Percentiles rank a stretch among this genome's conserved stretches.
phyloP scores from a whole-genome alignment of 2,329 filamentous ascomycete species.

The Penicillium sp. region DNA sequence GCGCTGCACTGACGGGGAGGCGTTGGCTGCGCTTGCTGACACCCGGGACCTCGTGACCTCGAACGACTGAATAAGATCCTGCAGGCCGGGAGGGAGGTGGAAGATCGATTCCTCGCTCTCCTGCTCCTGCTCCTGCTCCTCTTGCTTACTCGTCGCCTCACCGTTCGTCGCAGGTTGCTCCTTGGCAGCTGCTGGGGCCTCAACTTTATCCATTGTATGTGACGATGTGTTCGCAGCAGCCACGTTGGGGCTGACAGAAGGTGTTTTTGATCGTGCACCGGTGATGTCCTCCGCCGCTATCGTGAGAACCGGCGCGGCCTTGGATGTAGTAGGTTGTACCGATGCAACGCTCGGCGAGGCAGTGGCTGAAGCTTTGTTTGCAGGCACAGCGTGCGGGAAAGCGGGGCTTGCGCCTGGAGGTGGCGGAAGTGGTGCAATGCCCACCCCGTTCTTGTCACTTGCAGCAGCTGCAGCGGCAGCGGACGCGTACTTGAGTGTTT shows the following conservation, averaged over 20 bases:
- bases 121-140: no score
- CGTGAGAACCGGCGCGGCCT: no score
- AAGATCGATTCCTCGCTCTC: constrained; percentile 73
- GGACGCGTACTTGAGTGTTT: constrained; percentile 91
- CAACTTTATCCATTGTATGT: no score
- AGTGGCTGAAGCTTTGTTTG: constrained; percentile 50
- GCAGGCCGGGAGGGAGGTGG: constrained; percentile 77
- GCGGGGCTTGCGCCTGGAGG: constrained; percentile 59
- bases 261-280: constrained; percentile 28
- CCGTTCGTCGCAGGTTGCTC: no score
- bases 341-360: constrained; percentile 47
- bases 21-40: constrained; percentile 47
- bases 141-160: no score
- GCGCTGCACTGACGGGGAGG: constrained; percentile 59
- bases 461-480: constrained; percentile 88
- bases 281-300: no score
- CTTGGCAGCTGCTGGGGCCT: no score
- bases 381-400: constrained; percentile 46
- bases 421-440: constrained; percentile 85
- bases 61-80: constrained; percentile 84
- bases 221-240: no score
- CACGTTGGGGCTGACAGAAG: constrained; percentile 38
- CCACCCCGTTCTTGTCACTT: constrained; percentile 76
- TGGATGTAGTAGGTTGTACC: constrained; percentile 43
- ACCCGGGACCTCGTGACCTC: constrained; percentile 69